A percentile compares a stretch with the other conserved stretches of the same genome.
phyloP scores from a whole-genome alignment of 441 rosid species.

The Erysimum cheiri region DNA sequence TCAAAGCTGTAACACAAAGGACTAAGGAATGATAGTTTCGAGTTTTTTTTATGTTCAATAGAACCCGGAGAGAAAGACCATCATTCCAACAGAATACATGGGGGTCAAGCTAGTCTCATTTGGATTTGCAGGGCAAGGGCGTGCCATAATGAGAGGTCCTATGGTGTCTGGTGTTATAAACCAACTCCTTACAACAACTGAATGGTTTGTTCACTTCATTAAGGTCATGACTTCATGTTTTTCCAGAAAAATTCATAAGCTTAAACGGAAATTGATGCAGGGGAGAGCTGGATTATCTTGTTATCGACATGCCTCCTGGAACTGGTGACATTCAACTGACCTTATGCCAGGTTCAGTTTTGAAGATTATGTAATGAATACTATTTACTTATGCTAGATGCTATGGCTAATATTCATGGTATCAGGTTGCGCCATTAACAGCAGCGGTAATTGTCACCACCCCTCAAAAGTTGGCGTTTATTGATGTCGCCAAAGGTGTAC shows the following conservation, averaged over 20 bases:
- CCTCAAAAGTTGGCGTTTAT: constrained; percentile 96
- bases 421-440: constrained; percentile 94
- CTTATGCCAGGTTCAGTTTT: constrained; percentile 77
- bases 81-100: constrained; percentile 90
- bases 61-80: constrained; percentile 88
- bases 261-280: constrained; percentile 45
- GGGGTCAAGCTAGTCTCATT: constrained; percentile 97
- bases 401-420: constrained; percentile 11
- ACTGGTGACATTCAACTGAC: constrained; percentile 98
- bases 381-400: constrained; percentile 1
- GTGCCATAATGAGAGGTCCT: constrained; percentile 96
- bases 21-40: constrained; percentile 29
- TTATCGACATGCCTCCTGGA: constrained; percentile 99
- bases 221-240: constrained; percentile 13
- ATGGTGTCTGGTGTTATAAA: constrained; percentile 98
- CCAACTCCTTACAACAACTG: constrained; percentile 92
- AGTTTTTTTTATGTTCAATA: constrained; percentile 40
- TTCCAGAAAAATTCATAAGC: background rate
- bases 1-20: constrained; percentile 12
- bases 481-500: constrained; percentile 97
- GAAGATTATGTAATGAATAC: constrained; percentile 4
- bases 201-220: constrained; percentile 63
- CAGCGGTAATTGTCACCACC: constrained; percentile 96
- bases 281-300: constrained; percentile 99
- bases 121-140: constrained; percentile 98